Base-by-base conservation (phyloP, 345 rosid genomes). In the Brassica cretica region DNA sequence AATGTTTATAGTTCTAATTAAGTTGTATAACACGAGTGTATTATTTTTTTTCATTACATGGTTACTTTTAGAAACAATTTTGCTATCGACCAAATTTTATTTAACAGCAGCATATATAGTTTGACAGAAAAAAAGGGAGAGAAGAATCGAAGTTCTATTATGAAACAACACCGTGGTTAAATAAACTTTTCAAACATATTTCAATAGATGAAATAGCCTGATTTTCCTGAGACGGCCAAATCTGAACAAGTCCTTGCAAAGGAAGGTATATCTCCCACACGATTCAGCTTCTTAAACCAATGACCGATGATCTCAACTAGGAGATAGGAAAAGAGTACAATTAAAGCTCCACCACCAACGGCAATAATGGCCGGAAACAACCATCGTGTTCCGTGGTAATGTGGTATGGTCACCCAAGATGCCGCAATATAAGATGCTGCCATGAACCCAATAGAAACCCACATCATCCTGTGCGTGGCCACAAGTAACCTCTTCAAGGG, bases 361-460 rank as follows among this genome's bases (percentile, higher is more conserved):
- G 12, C 27, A 1, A 56, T 2, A 7, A 56, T 56, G 12, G 27
- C 27, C 0, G 61, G 61, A 18, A 56, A 19, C 27, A 85, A 76
- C 89, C 92, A 85, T 4, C 21, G 2, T 73, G 74, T 78, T 8
- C 85, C 88, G 3, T 41, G 1, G 5, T 62, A 75, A 66, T 60
- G 78, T 2, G 90, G 93, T 73, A 88, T 55, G 29, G 83, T 73
- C 29, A 87, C 79, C 86, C 89, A 89, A 64, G 86, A 82, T 4
- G 88, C 89, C 0, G 91, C 90, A 5, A 89, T 16, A 35, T 83
- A 85, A 53, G 91, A 90, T 0, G 85, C 73, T 0, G 90, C 89
- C 88, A 89, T 78, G 81, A 88, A 88, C 21, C 86, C 87, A 8
- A 32, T 70, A 21, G 91, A 86, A 63, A 82, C 68, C 91, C 94